Base-by-base conservation (phyloP, 768 basidiomycete species). In the Trichaptum fuscoviolaceum region DNA sequence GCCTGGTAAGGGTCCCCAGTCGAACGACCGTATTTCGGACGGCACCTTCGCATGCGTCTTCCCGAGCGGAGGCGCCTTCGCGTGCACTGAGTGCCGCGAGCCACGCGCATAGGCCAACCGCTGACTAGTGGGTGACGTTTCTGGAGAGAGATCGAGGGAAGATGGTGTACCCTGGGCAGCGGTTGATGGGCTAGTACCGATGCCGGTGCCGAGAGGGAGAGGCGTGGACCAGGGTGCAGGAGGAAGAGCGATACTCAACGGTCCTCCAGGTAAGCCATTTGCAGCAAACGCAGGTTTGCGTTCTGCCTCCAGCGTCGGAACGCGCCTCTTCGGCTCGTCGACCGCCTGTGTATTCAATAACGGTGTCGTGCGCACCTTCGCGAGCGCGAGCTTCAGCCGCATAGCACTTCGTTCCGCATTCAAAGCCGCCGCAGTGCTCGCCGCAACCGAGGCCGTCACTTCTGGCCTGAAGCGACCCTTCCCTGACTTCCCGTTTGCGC, bases 321-420 rank as follows among this genome's bases (percentile, higher is more conserved):
- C 23, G 15, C 30, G 24, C 59, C 59, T 34, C 15, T 73, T 73
- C 1, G 70, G 70, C 24, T 73, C 70, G 63, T 70, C 65, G 1
- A 69, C 70, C 0, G 83, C 87, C 65, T 80, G 83, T 7, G 77
- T 83, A 72, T 91, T 93, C 57, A 93, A 75, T 36, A 91, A 75
- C 0, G 93, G 92, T 67, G 86, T 82, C 65, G 81, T 82, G 35
- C 92, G 84, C 0, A 81, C 81, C 7, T 79, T 73, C 25, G 93
- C 75, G 9, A 95, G 79, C 0, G 88, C 88, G 5, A 80, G 80
- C 76, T 93, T 94, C 65, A 95, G 80, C 67, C 80, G 83, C 63
- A 85, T 83, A 1, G 89, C 89, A 7, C 89, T 85, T 34, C 90
- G 82, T 75, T 95, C 93, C 0, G 91, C 88, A 67, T 92, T 91